Evolutionary conservation across 805 yeast genomes (phyloP), one percentile per base, ranked within the genome.

Genomic region (Myxozyma udenii): DNA sequence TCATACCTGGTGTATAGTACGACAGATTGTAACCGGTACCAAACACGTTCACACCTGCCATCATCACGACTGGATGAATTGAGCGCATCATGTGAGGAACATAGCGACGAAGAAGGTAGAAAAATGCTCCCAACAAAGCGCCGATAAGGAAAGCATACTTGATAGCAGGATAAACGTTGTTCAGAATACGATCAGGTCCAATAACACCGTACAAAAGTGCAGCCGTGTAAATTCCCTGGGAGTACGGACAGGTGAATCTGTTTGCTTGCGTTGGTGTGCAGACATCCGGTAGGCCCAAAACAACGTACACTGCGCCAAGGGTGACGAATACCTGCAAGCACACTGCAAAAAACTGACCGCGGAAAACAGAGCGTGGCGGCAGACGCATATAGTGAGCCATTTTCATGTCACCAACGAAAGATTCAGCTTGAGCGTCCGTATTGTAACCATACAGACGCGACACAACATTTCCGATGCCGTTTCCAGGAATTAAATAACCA

Each of bases 401-500:
- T 53, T 77, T 74, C 67, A 74, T 71, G 53, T 71, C 75, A 16
- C 52, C 47, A 23, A 58, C 43, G 41, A 57, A 61, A n/a, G 51
- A 67, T 45, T 75, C 71, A 11, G 76, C 78, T 63, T 76, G 79
- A 50, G 66, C 69, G 58, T 72, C 74, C 46, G 77, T 71, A 60
- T 44, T 41, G 35, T 53, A 46, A 6, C 51, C 51, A 28, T 41
- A 46, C 11, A 47, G 25, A 7, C 55, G 74, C 72, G 30, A 74
- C 70, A 50, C 42, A 33, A 46, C 44, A 84, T 79, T 68, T 78
- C 74, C 1, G 84, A 83, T 16, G 80, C 67, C 2, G 87, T 70
- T 68, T 2, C 81, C 85, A 2, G 86, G 87, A 7, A 78, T 70
- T 4, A 75, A 68, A 54, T 73, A 74, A 0, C 78, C 78, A 19